A percentile compares a stretch with the other conserved stretches of the same genome.
Conservation (phyloP, 2,329 filamentous ascomycete species). For the Hansfordia pulvinata region DNA sequence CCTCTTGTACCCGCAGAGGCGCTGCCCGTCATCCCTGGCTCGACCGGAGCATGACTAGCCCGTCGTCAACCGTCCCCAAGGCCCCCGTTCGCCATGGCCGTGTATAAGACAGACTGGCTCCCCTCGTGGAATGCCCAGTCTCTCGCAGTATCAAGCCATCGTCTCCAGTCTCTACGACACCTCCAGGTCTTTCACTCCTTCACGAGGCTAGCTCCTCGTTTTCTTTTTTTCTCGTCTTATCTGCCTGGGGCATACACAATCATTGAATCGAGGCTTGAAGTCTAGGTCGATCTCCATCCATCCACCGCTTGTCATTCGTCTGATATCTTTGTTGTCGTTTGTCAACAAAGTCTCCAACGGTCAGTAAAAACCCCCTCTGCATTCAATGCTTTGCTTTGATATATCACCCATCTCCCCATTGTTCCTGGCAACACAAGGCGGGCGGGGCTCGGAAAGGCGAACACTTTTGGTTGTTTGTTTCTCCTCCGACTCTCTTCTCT, state of each 20-base stretch:
- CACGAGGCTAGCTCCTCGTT: conserved; percentile 20
- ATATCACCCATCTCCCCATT: too few species aligned
- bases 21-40: conserved; percentile 11
- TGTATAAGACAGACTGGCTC: conserved; percentile 16
- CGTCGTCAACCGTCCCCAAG: conserved; percentile 4
- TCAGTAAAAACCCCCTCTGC: too few species aligned
- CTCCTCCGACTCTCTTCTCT: too few species aligned
- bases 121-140: conserved; percentile 18
- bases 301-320: too few species aligned
- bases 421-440: too few species aligned
- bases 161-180: conserved; percentile 14
- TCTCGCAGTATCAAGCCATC: conserved; percentile 15
- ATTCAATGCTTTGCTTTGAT: too few species aligned
- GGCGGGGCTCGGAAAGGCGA: too few species aligned
- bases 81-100: conserved; percentile 7
- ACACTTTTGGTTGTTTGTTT: too few species aligned
- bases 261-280: conserved; percentile 13
- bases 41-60: conserved; percentile 11
- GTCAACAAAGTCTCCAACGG: too few species aligned
- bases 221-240: conserved; percentile 13
- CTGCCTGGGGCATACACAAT: conserved; percentile 28
- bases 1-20: conserved; percentile 20
- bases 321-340: too few species aligned
- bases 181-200: conserved; percentile 21
- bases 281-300: conserved; percentile 10